A percentile compares a stretch with the other conserved stretches of the same genome.
These are phyloP conservation scores for Quercus dentata DNA, from an alignment of 306 rosid genomes.

Conservation along the genomic window DNA sequence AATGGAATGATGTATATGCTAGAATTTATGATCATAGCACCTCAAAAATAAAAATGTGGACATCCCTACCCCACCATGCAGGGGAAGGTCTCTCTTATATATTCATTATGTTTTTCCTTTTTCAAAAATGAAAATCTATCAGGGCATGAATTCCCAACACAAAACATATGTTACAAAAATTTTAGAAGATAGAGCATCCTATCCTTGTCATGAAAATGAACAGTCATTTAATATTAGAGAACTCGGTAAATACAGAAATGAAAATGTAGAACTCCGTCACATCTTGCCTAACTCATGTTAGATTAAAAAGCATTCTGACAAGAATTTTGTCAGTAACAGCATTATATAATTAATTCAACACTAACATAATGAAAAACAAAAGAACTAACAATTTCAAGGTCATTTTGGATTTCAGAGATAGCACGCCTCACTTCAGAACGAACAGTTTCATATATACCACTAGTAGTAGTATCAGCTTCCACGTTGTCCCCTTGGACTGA, in stretches of 20 bases:
- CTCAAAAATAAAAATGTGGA: neutral
- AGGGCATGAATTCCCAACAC: neutral
- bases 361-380: neutral
- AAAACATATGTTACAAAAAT: neutral
- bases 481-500: slow-evolving; percentile 34
- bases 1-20: neutral
- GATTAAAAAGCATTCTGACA: neutral
- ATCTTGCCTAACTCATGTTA: neutral
- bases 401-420: slow-evolving; percentile 77
- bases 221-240: neutral
- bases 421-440: slow-evolving; percentile 90
- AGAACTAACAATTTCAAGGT: slow-evolving; percentile 69
- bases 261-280: neutral
- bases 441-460: slow-evolving; percentile 75
- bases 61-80: neutral
- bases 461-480: slow-evolving; percentile 34
- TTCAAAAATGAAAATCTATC: neutral
- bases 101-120: neutral
- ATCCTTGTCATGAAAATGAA: neutral
- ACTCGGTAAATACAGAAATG: neutral
- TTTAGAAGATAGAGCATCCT: neutral
- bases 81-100: neutral
- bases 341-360: neutral
- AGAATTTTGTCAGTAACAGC: neutral
- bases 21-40: neutral